These are phyloP conservation scores for Marchantia paleacea DNA, from an alignment of 225 moss, liverwort and hornwort species.

Conservation along the genomic window DNA sequence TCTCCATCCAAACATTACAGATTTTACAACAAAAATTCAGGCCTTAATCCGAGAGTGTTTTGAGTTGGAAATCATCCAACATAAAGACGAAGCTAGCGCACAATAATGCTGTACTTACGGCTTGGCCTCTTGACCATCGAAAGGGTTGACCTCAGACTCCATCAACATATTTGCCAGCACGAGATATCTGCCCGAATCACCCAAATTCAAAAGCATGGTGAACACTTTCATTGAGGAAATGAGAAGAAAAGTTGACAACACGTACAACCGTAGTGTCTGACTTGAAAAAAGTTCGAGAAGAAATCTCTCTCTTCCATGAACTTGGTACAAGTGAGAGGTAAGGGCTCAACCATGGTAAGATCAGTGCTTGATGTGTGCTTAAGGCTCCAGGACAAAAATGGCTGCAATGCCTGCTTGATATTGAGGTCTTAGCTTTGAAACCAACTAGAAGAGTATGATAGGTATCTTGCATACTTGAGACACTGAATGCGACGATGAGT, in stretches of 20 bases:
- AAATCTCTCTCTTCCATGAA: not conserved
- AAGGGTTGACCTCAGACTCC: conserved; percentile 98
- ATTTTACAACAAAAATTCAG: not conserved
- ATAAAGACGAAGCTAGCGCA: not conserved
- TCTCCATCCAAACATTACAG: too few relatives aligned
- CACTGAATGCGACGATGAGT: conserved; percentile 99
- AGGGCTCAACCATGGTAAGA: not conserved
- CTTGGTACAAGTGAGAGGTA: not conserved
- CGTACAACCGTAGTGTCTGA: too few relatives aligned
- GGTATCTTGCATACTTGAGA: conserved; percentile 68
- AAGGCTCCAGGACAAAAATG: not conserved
- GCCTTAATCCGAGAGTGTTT: not conserved
- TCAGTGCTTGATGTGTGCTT: not conserved
- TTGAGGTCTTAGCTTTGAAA: not conserved
- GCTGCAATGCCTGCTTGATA: not conserved
- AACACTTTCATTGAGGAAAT: not conserved
- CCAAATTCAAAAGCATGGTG: not conserved
- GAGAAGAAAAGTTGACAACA: not conserved
- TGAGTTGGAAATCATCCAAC: not conserved
- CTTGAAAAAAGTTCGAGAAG: not conserved
- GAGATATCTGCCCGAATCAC: conserved; percentile 63
- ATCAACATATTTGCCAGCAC: conserved; percentile 98
- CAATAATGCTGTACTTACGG: conserved; percentile 55
- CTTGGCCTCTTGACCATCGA: conserved; percentile 98
- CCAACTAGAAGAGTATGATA: not conserved